Evolutionary conservation across 129 eudicot genomes (phyloP).

Genomic region (Solidago caesia): DNA sequence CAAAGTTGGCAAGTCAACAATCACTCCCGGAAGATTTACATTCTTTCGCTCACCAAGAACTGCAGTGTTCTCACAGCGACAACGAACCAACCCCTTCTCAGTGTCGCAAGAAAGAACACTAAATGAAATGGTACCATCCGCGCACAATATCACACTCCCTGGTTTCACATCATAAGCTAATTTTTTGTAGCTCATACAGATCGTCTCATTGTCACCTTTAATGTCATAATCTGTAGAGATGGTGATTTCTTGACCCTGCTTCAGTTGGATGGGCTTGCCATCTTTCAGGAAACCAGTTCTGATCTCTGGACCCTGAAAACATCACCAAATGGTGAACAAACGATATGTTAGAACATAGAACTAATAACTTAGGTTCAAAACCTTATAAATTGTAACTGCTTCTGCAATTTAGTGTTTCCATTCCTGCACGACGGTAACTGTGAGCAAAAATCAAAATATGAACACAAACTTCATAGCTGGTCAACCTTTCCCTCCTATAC

Average conservation of each 20-base stretch:
- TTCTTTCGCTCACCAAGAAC: slow-evolving; percentile 57
- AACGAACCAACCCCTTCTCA: slow-evolving; percentile 45
- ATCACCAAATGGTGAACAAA: slow-evolving; percentile 1
- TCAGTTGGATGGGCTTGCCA: slow-evolving; percentile 49
- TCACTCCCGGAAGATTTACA: slow-evolving; percentile 62
- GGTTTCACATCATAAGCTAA: slow-evolving; percentile 55
- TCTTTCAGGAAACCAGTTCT: slow-evolving; percentile 61
- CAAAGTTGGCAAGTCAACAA: slow-evolving; percentile 74
- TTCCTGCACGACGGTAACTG: too few relatives aligned
- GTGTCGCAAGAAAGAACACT: slow-evolving; percentile 52
- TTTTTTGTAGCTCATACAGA: slow-evolving; percentile 68
- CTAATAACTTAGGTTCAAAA: background rate
- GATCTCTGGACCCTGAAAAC: slow-evolving; percentile 61
- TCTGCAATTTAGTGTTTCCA: too few relatives aligned
- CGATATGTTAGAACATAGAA: background rate
- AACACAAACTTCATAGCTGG: too few relatives aligned
- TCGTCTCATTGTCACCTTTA: slow-evolving; percentile 44
- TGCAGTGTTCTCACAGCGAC: slow-evolving; percentile 62
- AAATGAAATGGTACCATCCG: slow-evolving; percentile 56
- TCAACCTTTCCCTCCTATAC: too few relatives aligned
- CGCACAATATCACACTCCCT: slow-evolving; percentile 47
- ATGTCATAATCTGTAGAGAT: slow-evolving; percentile 53
- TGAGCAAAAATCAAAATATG: background rate
- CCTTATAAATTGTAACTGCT: too few relatives aligned
- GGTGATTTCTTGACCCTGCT: slow-evolving; percentile 49